Evolutionary conservation across 208 protist genomes (phyloP).

Genomic region (Crithidia fasciculata): DNA sequence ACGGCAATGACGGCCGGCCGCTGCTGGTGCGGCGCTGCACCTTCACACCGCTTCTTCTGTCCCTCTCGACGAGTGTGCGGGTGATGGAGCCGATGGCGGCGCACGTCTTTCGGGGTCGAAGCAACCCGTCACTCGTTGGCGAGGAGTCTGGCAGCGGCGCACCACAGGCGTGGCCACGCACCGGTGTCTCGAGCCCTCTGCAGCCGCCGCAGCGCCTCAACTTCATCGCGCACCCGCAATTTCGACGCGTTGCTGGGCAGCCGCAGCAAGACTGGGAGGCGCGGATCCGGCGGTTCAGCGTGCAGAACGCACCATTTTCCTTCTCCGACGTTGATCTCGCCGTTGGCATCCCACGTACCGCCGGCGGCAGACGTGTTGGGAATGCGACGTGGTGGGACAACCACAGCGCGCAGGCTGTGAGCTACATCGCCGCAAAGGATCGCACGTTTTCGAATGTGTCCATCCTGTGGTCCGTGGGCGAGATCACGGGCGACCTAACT

Average conservation of each 20-base stretch:
- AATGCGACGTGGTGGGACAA: slow-evolving; percentile 11
- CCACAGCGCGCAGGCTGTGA: slow-evolving; percentile 3
- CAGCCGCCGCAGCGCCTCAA: slow-evolving; percentile 2
- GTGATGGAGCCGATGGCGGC: slow-evolving; percentile 32
- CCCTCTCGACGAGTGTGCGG: slow-evolving; percentile 11
- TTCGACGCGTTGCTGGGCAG: slow-evolving; percentile 16
- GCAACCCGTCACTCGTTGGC: neutral
- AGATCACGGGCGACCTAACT: slow-evolving; percentile 34
- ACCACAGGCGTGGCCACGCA: too few relatives aligned
- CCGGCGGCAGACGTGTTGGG: neutral
- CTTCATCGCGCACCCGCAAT: slow-evolving; percentile 18
- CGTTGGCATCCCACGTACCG: neutral
- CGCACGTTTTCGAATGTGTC: slow-evolving; percentile 31
- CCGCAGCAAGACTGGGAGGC: slow-evolving; percentile 40
- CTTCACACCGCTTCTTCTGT: slow-evolving; percentile 39
- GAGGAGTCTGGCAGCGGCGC: too few relatives aligned
- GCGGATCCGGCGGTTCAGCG: slow-evolving; percentile 23
- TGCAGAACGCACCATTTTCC: slow-evolving; percentile 14
- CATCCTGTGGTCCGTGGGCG: slow-evolving; percentile 38
- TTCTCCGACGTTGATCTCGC: slow-evolving; percentile 1
- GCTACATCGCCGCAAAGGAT: slow-evolving; percentile 30
- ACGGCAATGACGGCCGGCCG: slow-evolving; percentile 31
- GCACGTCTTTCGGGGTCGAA: neutral
- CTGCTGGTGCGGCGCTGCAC: slow-evolving; percentile 32
- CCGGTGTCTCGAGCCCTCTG: neutral